phyloP scores from a whole-genome alignment of 768 basidiomycete genomes.

The Glaciozyma antarctica region DNA sequence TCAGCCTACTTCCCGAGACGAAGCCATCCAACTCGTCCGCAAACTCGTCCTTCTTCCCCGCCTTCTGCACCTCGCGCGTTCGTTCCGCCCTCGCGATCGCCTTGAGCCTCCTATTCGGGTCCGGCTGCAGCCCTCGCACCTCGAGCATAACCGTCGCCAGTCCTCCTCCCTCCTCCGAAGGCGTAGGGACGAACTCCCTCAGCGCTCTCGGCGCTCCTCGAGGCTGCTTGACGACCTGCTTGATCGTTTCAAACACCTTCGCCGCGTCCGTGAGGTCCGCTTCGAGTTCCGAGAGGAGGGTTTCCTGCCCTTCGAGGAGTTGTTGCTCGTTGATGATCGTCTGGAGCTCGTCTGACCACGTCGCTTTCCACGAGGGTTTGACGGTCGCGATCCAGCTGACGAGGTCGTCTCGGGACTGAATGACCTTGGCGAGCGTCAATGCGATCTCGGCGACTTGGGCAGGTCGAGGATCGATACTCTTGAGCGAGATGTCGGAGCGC shows the following conservation, averaged over 20 bases:
- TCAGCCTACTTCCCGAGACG: conserved; percentile 75
- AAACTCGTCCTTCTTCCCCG: conserved; percentile 65
- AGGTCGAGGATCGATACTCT: conserved; percentile 73
- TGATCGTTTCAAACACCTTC: conserved; percentile 80
- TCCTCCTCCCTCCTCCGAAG: background rate
- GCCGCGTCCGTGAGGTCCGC: conserved; percentile 85
- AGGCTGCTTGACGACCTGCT: conserved; percentile 62
- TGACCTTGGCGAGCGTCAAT: conserved; percentile 61
- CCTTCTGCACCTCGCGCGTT: conserved; percentile 64
- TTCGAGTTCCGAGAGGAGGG: conserved; percentile 72
- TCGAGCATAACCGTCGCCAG: conserved; percentile 68
- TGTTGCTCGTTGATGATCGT: conserved; percentile 96
- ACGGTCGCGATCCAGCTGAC: conserved; percentile 76
- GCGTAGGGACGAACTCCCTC: conserved; percentile 41
- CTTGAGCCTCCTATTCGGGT: conserved; percentile 74
- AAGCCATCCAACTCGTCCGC: conserved; percentile 75
- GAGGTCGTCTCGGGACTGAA: conserved; percentile 57
- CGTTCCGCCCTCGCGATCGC: conserved; percentile 86
- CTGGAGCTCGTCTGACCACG: conserved; percentile 92
- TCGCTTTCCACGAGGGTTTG: conserved; percentile 97
- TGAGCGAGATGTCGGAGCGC: conserved; percentile 81
- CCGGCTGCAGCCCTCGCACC: conserved; percentile 69
- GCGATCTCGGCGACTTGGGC: conserved; percentile 50
- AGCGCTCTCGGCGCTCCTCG: conserved; percentile 47
- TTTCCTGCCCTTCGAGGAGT: conserved; percentile 83